Base-by-base conservation (phyloP, 441 rosid genomes). In the Biscutella laevigata region DNA sequence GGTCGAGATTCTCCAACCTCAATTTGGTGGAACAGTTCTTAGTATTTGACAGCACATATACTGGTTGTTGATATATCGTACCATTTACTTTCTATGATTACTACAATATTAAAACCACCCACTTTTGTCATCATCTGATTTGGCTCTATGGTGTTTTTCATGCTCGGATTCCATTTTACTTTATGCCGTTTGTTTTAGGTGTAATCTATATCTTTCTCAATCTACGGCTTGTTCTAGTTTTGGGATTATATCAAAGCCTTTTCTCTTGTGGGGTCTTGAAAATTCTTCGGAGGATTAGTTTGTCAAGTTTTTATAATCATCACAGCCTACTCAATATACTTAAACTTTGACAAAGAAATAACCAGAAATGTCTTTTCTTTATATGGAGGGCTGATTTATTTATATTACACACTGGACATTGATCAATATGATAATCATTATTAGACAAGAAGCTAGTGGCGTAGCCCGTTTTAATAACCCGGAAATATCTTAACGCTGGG, bases 131-230 rank as follows among this genome's bases (percentile, higher is more conserved):
- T 72, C 50, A 38, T 41, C 46, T 45, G 70, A 70, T 69, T 28
- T 66, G 72, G 58, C 69, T 59, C 40, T 59, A 22, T 64, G 69
- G 82, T 83, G 83, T 75, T 58, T 64, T 68, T 68, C 84, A 64
- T 29, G 46, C 63, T 83, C 84, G 67, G 70, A 77, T 53, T 44
- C 77, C 88, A 79, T 64, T 58, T 59, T 22, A 14, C 57, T 59
- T 41, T 34, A 47, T 77, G 62, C 62, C 39, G 22, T 53, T 57
- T 63, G 61, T 59, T 64, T 45, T 41, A 36, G 30, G 30, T 35
- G 47, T 57, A 35, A 8, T 61, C 51, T 57, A 46, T 63, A 35
- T 59, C 34, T 40, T 48, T 61, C 53, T 59, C 58, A 34, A 43
- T 55, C 51, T 38, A 34, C 3, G 36, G 26, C 37, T 42, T 10